Evolutionary conservation across 2,329 filamentous ascomycete genomes (phyloP), one percentile per base, ranked within the genome.

Genomic region (Aspergillus sp.): DNA sequence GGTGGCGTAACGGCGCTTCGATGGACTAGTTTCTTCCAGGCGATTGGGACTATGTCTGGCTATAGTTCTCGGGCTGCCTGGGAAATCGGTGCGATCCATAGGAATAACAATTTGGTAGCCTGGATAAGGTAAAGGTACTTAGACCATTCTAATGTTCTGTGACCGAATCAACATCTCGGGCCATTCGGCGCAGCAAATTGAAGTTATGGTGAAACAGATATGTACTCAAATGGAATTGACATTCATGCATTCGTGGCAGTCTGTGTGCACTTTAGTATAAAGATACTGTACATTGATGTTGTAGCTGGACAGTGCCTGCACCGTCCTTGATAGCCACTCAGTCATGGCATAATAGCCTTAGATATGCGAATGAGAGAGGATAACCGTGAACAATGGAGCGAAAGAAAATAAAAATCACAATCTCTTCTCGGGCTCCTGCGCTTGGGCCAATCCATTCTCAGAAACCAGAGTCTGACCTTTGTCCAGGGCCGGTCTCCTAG

Each of bases 401-500:
- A 32, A 32, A 32, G 30, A 32, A 35, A 35, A 17, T 13, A 22
- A 7, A 39, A 17, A 39, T 39, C 37, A 39, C 37, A 13, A 19
- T 3, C 37, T 22, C 37, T 39, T 19, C 4, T 22, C 37, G 4
- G 37, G 10, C 10, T 39, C 37, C 37, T 19, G 10, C 10, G 17
- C 17, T 7, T 10, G 17, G 10, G n/a, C 37, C 19, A 20, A 5
- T 22, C 37, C 37, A 39, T 39, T 39, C 19, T 22, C 19, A 12
- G 37, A 15, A 3, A 15, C 19, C 37, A 17, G 9, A 10, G 9
- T 19, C 17, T 39, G 37, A 39, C 3, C 17, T 9, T 20, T 12
- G 10, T 15, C 17, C 37, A 19, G 15, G 6, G 15, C 9, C 9
- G 25, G 20, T 15, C 39, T 41, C 6, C 50, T 56, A 39, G 55